Evolutionary conservation across 148 eudicot species (phyloP), one percentile per base, ranked within the genome.

Genomic region (Rhododendron ferrugineum): DNA sequence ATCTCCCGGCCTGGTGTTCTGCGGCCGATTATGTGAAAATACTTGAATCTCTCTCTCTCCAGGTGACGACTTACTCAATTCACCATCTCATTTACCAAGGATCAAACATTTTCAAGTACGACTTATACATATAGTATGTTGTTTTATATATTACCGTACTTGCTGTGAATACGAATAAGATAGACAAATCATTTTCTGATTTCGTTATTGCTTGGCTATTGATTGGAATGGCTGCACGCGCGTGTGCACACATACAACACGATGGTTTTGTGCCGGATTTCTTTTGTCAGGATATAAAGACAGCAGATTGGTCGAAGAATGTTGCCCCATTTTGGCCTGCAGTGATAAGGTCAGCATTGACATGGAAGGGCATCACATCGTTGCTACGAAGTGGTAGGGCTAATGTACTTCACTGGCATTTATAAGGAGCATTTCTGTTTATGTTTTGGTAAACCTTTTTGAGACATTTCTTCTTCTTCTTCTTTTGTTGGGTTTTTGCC

Each of bases 311-410:
- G 99, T 91, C 98, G 0, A 86, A 91, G 44, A 50, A 95, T 83
- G 98, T 97, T 75, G 96, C 98, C n/a, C 99, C 98, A 49, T 97
- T 97, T 88, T 97, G 99, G 99, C 96, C 99, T 8, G 99, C 99
- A 47, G 99, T 95, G 42, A 92, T 97, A 84, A 94, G 89, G 37
- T 90, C 98, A 58, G 99, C 99, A 64, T 87, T 97, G 87, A 90
- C 99, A 83, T 97, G 98, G 98, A 93, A 92, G 87, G 98, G 99
- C 70, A 62, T 95, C 68, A 92, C 92, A 74, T 97, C 99, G 11
- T 85, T 97, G 87, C 73, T 95, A 62, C 89, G 91, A 85, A 90
- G 93, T 89, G 99, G 99, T 95, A 92, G 58, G 83, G 37, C 22
- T 77, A 1, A 22, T 23, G n/a, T 74, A 40, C 44, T 62, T 82